Base-by-base conservation (phyloP, 805 yeast genomes). In the Cyberlindnera meyerae region DNA sequence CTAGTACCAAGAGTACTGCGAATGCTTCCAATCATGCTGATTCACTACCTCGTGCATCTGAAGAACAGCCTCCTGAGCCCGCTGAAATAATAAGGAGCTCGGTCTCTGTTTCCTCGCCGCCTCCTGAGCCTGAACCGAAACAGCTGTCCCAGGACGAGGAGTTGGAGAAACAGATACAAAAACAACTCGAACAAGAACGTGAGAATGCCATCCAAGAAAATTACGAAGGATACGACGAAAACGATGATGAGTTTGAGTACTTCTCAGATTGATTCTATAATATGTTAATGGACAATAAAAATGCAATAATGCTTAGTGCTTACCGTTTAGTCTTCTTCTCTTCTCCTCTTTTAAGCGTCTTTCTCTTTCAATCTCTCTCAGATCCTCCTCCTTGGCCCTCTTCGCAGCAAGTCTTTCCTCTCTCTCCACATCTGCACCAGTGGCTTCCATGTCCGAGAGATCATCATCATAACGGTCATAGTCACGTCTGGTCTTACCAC, bases 361-460 rank as follows among this genome's bases (percentile, higher is more conserved):
- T 45, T 82, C 77, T 52, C 77, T 68, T 36, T 66, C 74, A 51
- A 75, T 75, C 55, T 89, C 97, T 35, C 71, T 63, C 33, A 68
- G 63, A 53, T 90, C 98, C 55, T 93, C 98, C 27, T 70, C 44
- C 47, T 74, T 71, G 0, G 95, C 98, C 37, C 70, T 71, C 33
- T 70, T 70, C 25, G 77, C 66, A 11, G 96, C 81, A 24, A 73
- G 53, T 43, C 66, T 73, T 60, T 90, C 98, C 52, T 90, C 98
- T 39, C 76, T 84, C 28, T 87, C 63, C 17, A 93, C 77, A 45
- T 90, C 97, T 18, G 79, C 79, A 18, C 96, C 97, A 1, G 93
- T 82, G 3, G 96, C 96, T 55, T 90, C 97, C 97, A 93, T 90
- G 51, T 85, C 72, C 17, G 67, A 66, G 7, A 73, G 70, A 37